These are phyloP conservation scores for Leccinum olivaceopallidum DNA, from an alignment of 768 basidiomycete genomes.

Conservation along the genomic window DNA sequence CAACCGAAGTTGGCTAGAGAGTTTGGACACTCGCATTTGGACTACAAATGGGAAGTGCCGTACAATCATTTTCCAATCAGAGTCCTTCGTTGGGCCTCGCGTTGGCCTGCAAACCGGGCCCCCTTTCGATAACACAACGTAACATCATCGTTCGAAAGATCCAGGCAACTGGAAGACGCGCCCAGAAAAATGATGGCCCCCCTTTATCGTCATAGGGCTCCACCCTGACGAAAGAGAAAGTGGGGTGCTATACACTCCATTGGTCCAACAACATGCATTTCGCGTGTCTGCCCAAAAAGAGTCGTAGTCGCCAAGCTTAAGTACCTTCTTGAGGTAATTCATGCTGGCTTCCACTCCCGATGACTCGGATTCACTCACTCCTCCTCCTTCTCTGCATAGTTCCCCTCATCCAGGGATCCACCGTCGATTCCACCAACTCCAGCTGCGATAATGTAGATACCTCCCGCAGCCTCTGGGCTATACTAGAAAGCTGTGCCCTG, in stretches of 20 bases:
- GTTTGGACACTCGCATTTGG: too few relatives aligned
- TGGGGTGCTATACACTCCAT: background rate
- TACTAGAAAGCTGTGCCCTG: background rate
- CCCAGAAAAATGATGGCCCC: too few relatives aligned
- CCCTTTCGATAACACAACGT: too few relatives aligned
- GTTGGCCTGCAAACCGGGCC: too few relatives aligned
- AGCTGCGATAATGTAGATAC: background rate
- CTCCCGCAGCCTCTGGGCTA: background rate
- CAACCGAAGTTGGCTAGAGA: too few relatives aligned
- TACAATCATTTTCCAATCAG: too few relatives aligned
- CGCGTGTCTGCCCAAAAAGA: background rate
- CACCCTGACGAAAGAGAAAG: background rate
- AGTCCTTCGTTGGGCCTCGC: too few relatives aligned
- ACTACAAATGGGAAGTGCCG: too few relatives aligned
- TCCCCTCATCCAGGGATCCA: background rate
- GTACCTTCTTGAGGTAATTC: background rate
- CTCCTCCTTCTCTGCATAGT: background rate
- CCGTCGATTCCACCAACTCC: background rate
- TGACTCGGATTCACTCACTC: background rate
- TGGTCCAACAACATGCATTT: background rate
- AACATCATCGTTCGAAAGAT: too few relatives aligned
- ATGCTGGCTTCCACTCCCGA: background rate
- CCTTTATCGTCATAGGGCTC: background rate
- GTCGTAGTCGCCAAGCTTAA: background rate
- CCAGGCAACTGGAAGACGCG: too few relatives aligned